Evolutionary conservation across 1,284 basidiomycete genomes (phyloP), one percentile per base, ranked within the genome.

Genomic region (Puccinia triticina): DNA sequence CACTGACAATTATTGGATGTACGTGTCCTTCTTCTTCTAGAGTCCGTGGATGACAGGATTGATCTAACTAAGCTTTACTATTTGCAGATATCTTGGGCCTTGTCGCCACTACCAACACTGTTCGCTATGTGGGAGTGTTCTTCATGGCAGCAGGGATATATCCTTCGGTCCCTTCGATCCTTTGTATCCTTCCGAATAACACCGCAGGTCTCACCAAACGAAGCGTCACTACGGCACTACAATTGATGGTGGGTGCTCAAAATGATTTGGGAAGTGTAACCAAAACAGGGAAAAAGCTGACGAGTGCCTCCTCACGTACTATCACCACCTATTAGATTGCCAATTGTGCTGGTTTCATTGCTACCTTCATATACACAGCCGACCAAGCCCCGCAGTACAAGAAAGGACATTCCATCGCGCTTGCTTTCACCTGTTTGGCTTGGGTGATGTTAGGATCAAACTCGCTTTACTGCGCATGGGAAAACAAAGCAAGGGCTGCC

Each of bases 81-180:
- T 71, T 40, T 67, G 34, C 57, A 82, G 79, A 82, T 37, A 37
- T 82, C 23, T 23, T 82, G 57, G 79, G 53, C 26, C 46, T 72
- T 43, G 32, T 67, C 21, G 53, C 71, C 43, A 67, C 40, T 26
- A 40, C 71, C 8, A 55, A 83, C 53, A 77, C 77, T 26, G 83
- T 83, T 26, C 83, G 84, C 57, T 85, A 85, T 83, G 85, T 84
- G 4, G 84, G 83, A 18, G 85, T 85, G 29, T 86, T 86, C 83
- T 79, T 86, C 23, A 84, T 85, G 76, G 83, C 84, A 1, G 81
- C 84, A n/a, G 85, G 85, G 23, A 83, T 86, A 71, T 86, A 85
- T 71, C 85, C 85, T 5, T 69, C 75, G 4, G 83, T 84, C 11
- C 84, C 85, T 16, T 85, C 83, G 76, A 85, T 85, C 57, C 82